Base-by-base conservation (phyloP, 108 stramenopile species). In the Cyclotella choctawhatcheeana region DNA sequence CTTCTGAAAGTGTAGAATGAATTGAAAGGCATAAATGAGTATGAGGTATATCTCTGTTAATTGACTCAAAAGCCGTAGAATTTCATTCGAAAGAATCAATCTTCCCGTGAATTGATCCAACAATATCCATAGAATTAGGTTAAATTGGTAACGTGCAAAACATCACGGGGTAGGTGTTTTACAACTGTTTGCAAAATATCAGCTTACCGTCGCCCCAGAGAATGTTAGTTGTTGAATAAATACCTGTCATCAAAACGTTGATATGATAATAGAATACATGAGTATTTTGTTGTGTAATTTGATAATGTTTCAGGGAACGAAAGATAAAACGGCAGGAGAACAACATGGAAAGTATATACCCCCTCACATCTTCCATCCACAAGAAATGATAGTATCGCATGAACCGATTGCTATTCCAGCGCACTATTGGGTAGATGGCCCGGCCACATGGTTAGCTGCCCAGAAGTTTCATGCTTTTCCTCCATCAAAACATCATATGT, bases 381-480 rank as follows among this genome's bases (percentile, higher is more conserved):
- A 71, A 71, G 69, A 65, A 58, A 58, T 8, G 6, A 40, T 60
- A 33, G 21, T 78, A 14, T 78, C 48, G 77, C 77, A 71, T 71
- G 77, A 58, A 70, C 60, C 58, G 77, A 78, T 78, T 78, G 77
- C 77, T 64, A n/a, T 78, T 71, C 77, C 68, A 78, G 69, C 52
- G 63, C 77, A 78, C 77, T 78, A 52, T 78, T 78, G 77, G 69
- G 77, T 69, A 60, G 77, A 78, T 78, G 77, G 69, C 77, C 77
- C 77, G 77, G 69, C 77, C 77, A 64, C 69, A 40, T 78, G 68
- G 77, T 78, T 66, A 55, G 77, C 77, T 78, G 77, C 77, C 77
- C 77, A 78, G 77, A 78, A 52, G 58, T 58, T 71, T 66, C 77
- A 71, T 71, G 77, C 77, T 33, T 48, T 13, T 22, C 29, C 14